A percentile compares a stretch with the other conserved stretches of the same genome.
Conservation (phyloP, 768 basidiomycete species). For the Podaxis rugospora region DNA sequence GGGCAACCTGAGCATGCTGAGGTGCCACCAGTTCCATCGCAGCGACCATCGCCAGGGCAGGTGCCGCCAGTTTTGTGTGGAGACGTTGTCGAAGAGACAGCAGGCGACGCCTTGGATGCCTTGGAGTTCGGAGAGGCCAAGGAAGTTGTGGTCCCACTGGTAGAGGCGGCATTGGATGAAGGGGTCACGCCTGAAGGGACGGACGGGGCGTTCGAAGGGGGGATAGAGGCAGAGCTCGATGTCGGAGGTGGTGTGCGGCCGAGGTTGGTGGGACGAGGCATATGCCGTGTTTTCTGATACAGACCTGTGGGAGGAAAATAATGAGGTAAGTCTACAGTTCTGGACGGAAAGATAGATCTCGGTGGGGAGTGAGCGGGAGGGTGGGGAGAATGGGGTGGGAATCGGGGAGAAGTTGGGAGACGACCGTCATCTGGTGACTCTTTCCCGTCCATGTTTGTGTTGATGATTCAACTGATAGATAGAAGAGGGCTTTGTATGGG, state of each 20-base stretch:
- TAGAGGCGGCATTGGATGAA: constrained; percentile 5
- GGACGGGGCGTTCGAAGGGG: constrained; percentile 4
- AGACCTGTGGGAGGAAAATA: constrained; percentile 50
- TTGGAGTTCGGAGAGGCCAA: constrained; percentile 12
- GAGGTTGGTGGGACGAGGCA: constrained; percentile 65
- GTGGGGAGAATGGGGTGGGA: constrained; percentile 13
- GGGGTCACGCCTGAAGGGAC: constrained; percentile 7
- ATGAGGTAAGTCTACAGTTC: constrained; percentile 23
- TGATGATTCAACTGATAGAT: constrained; percentile 3
- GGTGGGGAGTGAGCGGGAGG: constrained; percentile 13
- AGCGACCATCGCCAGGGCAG: constrained; percentile 98
- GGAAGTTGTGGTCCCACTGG: neutral
- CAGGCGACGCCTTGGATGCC: neutral
- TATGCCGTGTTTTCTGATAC: constrained; percentile 80
- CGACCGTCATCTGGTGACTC: constrained; percentile 5
- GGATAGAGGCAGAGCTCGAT: constrained; percentile 7
- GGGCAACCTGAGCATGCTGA: constrained; percentile 94
- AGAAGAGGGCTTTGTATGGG: constrained; percentile 7
- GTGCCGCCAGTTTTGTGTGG: constrained; percentile 47
- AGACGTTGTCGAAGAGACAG: constrained; percentile 16
- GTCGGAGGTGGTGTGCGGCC: constrained; percentile 31
- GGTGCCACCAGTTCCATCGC: constrained; percentile 95
- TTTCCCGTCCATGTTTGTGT: constrained; percentile 8
- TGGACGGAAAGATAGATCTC: constrained; percentile 15
- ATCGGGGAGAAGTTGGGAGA: constrained; percentile 11